A percentile compares a stretch with the other conserved stretches of the same genome.
These are phyloP conservation scores for Cyberlindnera xishuangbannaensis DNA, from an alignment of 805 yeast genomes.

Conservation along the genomic window DNA sequence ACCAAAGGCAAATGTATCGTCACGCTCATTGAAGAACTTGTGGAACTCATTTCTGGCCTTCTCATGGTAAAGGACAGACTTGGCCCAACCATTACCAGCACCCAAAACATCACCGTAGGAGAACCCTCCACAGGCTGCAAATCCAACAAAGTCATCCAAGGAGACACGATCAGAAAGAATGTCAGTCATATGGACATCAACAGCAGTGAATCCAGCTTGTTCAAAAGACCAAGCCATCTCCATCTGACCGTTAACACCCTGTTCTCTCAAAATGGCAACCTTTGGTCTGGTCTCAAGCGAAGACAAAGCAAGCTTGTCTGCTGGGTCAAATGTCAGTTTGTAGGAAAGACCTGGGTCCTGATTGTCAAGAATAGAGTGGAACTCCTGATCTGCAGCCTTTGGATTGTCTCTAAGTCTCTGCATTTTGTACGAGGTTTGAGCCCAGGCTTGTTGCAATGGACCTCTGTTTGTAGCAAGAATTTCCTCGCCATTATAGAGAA, in stretches of 20 bases:
- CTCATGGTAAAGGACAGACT: constrained; percentile 83
- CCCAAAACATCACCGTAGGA: constrained; percentile 98
- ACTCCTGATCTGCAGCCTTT: constrained; percentile 82
- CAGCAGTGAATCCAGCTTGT: constrained; percentile 90
- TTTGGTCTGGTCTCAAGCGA: constrained; percentile 51
- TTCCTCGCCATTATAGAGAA: constrained; percentile 39
- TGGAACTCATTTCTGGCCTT: constrained; percentile 69
- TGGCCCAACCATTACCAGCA: constrained; percentile 99
- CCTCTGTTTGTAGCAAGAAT: constrained; percentile 57
- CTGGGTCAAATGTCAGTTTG: constrained; percentile 65
- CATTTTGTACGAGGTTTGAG: constrained; percentile 80
- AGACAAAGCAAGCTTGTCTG: constrained; percentile 40
- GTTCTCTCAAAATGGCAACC: constrained; percentile 96
- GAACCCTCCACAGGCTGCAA: constrained; percentile 99
- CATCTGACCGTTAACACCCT: constrained; percentile 96
- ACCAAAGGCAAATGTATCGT: constrained; percentile 94
- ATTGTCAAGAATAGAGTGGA: constrained; percentile 65
- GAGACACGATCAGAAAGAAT: constrained; percentile 66
- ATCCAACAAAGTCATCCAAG: constrained; percentile 77
- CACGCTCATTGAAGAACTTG: constrained; percentile 77
- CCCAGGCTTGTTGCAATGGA: constrained; percentile 76
- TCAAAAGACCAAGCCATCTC: constrained; percentile 98
- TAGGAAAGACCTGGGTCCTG: constrained; percentile 85
- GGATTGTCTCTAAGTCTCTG: constrained; percentile 96
- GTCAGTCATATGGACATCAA: constrained; percentile 97